Conservation (phyloP, 148 eudicot species). For the Chenopodium formosanum region DNA sequence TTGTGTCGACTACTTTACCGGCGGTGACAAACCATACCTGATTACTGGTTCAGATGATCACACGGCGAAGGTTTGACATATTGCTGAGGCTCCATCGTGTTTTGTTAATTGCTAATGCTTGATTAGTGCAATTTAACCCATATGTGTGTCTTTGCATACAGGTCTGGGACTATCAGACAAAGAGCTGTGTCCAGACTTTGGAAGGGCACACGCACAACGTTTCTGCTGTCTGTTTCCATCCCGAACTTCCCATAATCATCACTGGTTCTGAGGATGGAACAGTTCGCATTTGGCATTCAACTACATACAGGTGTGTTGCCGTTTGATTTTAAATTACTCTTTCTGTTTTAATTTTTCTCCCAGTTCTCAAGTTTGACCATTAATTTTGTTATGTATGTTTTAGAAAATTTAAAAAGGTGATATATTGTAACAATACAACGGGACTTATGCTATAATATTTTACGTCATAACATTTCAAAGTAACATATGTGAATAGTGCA, state of each 20-base stretch:
- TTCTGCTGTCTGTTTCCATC: constrained; percentile 86
- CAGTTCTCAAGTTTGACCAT: no score
- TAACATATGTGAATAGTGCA: no score
- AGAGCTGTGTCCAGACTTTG: constrained; percentile 84
- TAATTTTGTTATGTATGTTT: no score
- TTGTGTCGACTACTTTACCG: constrained; percentile 87
- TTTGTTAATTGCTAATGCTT: not conserved
- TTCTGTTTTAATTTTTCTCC: no score
- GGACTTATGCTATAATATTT: no score
- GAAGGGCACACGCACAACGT: constrained; percentile 94
- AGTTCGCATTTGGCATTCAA: constrained; percentile 85
- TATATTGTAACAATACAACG: no score
- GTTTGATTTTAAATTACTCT: not conserved
- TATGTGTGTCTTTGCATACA: constrained; percentile 30
- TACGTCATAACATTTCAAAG: no score
- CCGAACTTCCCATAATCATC: constrained; percentile 83
- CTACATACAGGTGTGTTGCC: constrained; percentile 64
- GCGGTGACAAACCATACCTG: constrained; percentile 84
- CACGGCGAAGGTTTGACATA: constrained; percentile 68
- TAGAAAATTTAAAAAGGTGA: no score
- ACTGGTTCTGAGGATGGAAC: constrained; percentile 97
- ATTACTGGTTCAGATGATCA: constrained; percentile 96
- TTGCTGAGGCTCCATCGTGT: constrained; percentile 3
- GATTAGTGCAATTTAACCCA: not conserved
- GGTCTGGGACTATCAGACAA: constrained; percentile 96